A percentile compares a stretch with the other conserved stretches of the same genome.
Evolutionary conservation across 2,329 filamentous ascomycete genomes (phyloP).

Genomic region (Chaetomium sp.): DNA sequence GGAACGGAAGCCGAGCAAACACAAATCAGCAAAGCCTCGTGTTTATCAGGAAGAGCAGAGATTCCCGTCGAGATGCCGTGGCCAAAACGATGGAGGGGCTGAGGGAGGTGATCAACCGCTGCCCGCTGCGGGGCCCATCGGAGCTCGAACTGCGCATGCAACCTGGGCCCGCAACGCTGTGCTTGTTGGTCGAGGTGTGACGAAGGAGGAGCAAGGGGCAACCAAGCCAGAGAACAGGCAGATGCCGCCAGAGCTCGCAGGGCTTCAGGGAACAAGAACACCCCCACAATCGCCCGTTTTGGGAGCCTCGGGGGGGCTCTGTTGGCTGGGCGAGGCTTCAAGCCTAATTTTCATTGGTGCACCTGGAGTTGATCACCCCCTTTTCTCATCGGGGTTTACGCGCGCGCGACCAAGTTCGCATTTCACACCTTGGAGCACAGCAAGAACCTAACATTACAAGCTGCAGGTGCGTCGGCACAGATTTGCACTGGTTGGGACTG

Average conservation of each 20-base stretch:
- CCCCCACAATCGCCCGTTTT: background rate
- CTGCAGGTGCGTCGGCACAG: constrained; percentile 1
- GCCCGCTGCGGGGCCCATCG: constrained; percentile 1
- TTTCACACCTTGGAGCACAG: background rate
- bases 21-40: background rate
- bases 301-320: background rate
- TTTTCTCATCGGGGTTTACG: background rate
- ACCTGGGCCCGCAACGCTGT: constrained; percentile 3
- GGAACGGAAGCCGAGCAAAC: background rate
- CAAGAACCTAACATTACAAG: background rate
- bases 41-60: background rate
- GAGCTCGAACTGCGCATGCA: background rate
- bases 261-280: too few species aligned
- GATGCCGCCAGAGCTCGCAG: background rate
- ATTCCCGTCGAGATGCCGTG: background rate
- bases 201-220: background rate
- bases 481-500: background rate
- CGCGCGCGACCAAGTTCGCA: constrained; percentile 12
- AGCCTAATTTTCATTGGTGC: background rate
- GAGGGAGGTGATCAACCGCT: background rate
- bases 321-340: background rate
- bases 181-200: constrained; percentile 6
- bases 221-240: background rate
- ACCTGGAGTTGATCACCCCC: constrained; percentile 1
- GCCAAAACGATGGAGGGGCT: constrained; percentile 6